Conservation (phyloP, 306 rosid genomes). For the Quercus alba region DNA sequence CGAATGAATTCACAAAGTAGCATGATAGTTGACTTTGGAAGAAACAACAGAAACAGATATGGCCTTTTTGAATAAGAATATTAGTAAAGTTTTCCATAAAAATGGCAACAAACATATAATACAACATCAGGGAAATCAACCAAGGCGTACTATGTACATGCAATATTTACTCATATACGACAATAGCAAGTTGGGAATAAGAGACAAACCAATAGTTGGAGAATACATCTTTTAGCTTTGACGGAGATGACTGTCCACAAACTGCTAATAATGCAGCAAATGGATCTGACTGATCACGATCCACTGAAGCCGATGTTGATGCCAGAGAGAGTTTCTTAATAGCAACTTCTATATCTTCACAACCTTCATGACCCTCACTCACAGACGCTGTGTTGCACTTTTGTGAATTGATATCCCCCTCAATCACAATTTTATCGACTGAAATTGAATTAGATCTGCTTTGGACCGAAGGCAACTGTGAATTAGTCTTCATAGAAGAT, state of each 20-base stretch:
- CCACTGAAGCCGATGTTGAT: conserved; percentile 48
- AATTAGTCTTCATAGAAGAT: conserved; percentile 21
- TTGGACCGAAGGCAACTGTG: conserved; percentile 19
- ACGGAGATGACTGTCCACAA: conserved; percentile 84
- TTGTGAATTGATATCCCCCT: conserved; percentile 23
- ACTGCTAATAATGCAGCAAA: conserved; percentile 59
- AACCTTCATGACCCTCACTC: conserved; percentile 23
- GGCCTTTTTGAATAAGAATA: not conserved
- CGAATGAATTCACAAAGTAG: conserved; percentile 3
- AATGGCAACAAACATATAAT: not conserved
- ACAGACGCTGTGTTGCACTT: conserved; percentile 11
- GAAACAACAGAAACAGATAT: not conserved
- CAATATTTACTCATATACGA: not conserved
- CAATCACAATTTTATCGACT: conserved; percentile 10
- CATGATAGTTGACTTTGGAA: not conserved
- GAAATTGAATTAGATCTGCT: conserved; percentile 18
- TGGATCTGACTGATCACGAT: conserved; percentile 44
- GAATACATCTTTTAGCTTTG: conserved; percentile 48
- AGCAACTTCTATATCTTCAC: conserved; percentile 51
- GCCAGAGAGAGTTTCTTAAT: conserved; percentile 68
- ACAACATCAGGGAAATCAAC: not conserved
- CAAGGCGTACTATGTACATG: not conserved
- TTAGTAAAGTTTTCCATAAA: not conserved
- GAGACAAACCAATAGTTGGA: conserved; percentile 58
- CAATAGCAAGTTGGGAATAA: conserved; percentile 15